A percentile compares a stretch with the other conserved stretches of the same genome.
Evolutionary conservation across 345 rosid genomes (phyloP).

Genomic region (Luvunga scandens): DNA sequence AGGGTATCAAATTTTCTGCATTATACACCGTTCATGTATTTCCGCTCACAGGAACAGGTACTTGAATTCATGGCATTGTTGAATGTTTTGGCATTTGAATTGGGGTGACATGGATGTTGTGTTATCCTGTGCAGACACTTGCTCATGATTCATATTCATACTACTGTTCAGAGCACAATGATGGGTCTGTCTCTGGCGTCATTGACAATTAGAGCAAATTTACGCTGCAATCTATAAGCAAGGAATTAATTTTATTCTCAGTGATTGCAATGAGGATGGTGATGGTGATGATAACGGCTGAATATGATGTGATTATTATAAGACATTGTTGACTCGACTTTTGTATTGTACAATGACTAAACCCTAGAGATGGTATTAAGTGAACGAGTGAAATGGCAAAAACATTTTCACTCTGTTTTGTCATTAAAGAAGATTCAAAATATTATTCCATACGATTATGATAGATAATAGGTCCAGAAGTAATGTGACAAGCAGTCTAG

Average conservation of each 20-base stretch:
- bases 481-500: too few relatives aligned
- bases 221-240: neutral
- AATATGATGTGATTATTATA: neutral
- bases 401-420: neutral
- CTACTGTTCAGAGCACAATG: slow-evolving; percentile 32
- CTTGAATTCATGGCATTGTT: neutral
- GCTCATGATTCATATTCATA: slow-evolving; percentile 66
- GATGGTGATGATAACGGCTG: neutral
- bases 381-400: neutral
- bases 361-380: neutral
- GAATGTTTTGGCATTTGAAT: neutral
- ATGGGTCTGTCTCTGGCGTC: slow-evolving; percentile 15
- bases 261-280: too few relatives aligned
- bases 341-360: neutral
- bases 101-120: neutral
- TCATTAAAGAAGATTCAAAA: neutral
- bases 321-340: neutral
- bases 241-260: neutral
- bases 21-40: slow-evolving; percentile 93
- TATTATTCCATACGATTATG: too few relatives aligned
- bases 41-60: slow-evolving; percentile 95
- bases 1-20: slow-evolving; percentile 90
- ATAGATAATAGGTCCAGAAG: too few relatives aligned
- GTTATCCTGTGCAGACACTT: slow-evolving; percentile 55
- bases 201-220: neutral